A percentile compares a stretch with the other conserved stretches of the same genome.
These are phyloP conservation scores for Cicer arietinum DNA, from an alignment of 306 rosid genomes.

Conservation along the genomic window DNA sequence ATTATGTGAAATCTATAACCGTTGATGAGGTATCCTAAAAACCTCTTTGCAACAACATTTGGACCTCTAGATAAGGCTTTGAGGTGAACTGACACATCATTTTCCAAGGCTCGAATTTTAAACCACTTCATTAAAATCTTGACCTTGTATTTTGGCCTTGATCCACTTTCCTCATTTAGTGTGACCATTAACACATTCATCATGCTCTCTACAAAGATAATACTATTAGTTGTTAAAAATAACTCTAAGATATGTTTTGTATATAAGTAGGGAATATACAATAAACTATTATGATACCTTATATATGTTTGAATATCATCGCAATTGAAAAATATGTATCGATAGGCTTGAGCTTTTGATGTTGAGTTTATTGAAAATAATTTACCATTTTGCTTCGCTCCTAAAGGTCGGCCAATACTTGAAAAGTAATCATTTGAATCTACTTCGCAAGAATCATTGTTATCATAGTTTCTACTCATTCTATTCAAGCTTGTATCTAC, in stretches of 20 bases:
- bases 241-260: not conserved
- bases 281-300: not conserved
- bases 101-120: not conserved
- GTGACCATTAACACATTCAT: not conserved
- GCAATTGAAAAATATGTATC: not conserved
- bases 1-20: not conserved
- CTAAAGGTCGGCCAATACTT: no score
- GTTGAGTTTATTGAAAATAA: no score
- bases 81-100: not conserved
- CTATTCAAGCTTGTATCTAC: no score
- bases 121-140: not conserved
- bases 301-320: not conserved
- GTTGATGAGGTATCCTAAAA: not conserved
- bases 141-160: not conserved
- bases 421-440: no score
- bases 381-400: no score
- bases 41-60: not conserved
- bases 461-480: no score
- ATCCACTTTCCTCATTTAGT: not conserved
- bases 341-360: no score
- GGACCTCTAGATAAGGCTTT: not conserved
- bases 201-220: not conserved
- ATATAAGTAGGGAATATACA: no score
- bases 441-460: no score
- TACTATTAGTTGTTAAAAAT: not conserved